Conservation (phyloP, 441 rosid species). For the Rhodomyrtus psidioides region DNA sequence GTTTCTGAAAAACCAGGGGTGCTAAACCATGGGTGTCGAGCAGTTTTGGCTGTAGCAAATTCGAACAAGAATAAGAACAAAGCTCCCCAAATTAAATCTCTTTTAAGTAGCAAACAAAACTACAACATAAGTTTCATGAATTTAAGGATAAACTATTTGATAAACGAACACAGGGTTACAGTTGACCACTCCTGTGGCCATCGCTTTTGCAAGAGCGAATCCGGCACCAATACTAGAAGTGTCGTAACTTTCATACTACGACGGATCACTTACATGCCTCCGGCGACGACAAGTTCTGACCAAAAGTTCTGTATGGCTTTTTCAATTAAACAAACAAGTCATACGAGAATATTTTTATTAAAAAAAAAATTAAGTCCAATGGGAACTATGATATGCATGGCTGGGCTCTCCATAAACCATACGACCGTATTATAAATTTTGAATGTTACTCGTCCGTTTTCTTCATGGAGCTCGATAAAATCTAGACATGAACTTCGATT, state of each 20-base stretch:
- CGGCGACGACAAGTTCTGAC: too few relatives aligned
- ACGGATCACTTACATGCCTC: too few relatives aligned
- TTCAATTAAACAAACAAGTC: too few relatives aligned
- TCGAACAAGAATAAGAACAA: background rate
- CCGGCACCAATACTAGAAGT: background rate
- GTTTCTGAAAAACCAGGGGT: background rate
- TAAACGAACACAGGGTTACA: background rate
- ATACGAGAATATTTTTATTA: too few relatives aligned
- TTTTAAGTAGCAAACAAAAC: background rate
- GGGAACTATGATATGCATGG: too few relatives aligned
- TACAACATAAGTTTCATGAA: background rate
- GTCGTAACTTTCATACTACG: too few relatives aligned
- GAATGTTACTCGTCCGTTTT: too few relatives aligned
- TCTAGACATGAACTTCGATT: background rate
- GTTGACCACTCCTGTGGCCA: background rate
- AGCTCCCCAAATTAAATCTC: background rate
- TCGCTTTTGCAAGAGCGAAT: background rate
- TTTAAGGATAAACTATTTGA: background rate
- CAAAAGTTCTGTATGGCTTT: too few relatives aligned
- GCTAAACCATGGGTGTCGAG: background rate
- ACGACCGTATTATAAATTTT: too few relatives aligned
- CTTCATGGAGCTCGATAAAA: background rate
- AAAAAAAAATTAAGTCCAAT: too few relatives aligned
- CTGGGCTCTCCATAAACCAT: too few relatives aligned
- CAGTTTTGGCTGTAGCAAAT: background rate